phyloP scores from a whole-genome alignment of 2,329 filamentous ascomycete genomes.

The Fusarium sp. region DNA sequence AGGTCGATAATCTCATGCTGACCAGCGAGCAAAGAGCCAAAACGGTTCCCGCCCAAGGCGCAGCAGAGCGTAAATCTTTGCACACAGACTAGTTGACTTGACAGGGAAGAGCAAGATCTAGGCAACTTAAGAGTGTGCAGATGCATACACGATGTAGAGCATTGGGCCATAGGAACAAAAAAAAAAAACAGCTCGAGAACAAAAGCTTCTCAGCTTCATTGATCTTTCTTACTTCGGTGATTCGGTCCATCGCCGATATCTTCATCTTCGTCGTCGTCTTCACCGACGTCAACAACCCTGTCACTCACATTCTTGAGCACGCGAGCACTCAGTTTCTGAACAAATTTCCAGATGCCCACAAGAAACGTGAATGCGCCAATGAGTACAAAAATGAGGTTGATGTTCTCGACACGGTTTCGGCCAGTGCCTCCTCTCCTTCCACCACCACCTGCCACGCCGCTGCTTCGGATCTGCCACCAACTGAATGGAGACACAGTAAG shows the following conservation, averaged over 20 bases:
- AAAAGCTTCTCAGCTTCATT: conserved; percentile 33
- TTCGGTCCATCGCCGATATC: conserved; percentile 56
- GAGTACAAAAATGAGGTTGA: conserved; percentile 81
- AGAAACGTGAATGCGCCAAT: conserved; percentile 84
- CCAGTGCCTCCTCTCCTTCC: conserved; percentile 69
- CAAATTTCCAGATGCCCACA: conserved; percentile 83
- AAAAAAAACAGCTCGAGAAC: background rate
- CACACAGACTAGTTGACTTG: conserved; percentile 97
- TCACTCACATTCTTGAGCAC: conserved; percentile 82
- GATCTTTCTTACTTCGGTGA: conserved; percentile 49
- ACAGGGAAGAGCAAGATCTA: conserved; percentile 76
- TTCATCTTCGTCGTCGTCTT: conserved; percentile 63
- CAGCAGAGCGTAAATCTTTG: conserved; percentile 72
- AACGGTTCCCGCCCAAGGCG: conserved; percentile 58
- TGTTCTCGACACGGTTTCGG: conserved; percentile 77
- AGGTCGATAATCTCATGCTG: conserved; percentile 45
- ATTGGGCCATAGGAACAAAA: background rate
- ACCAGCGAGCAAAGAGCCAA: conserved; percentile 52
- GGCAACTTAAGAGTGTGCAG: conserved; percentile 98
- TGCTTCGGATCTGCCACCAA: conserved; percentile 76
- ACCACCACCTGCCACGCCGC: conserved; percentile 61
- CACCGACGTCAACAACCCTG: conserved; percentile 82
- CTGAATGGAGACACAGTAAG: conserved; percentile 78
- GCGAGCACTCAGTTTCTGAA: conserved; percentile 75
- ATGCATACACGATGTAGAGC: conserved; percentile 24